These are phyloP conservation scores for Ceratobasidium sp. DNA, from an alignment of 1,284 basidiomycete species.

Conservation along the genomic window DNA sequence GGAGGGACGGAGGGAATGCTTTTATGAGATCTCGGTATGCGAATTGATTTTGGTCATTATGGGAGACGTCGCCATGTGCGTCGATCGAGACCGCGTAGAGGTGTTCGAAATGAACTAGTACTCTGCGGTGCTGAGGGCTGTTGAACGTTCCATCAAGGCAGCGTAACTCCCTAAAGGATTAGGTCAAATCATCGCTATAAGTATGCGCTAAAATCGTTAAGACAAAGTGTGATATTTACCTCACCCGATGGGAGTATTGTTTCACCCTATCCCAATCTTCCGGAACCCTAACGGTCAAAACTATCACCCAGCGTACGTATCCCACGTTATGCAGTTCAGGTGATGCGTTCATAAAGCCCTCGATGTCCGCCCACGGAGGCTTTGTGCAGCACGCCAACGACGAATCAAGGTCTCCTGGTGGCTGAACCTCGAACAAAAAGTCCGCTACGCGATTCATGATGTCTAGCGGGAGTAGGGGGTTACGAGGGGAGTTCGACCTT, in stretches of 20 bases:
- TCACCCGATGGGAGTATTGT: background rate
- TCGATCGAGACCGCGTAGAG: background rate
- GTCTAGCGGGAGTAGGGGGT: background rate
- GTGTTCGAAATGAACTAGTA: background rate
- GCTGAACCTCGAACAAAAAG: background rate
- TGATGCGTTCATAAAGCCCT: conserved; percentile 13
- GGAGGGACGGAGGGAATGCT: background rate
- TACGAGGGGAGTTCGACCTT: too few relatives aligned
- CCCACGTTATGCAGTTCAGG: conserved; percentile 5
- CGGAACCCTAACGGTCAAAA: background rate
- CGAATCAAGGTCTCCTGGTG: background rate
- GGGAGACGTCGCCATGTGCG: background rate
- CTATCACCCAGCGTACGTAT: conserved; percentile 1
- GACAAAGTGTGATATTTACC: background rate
- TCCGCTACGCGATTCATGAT: conserved; percentile 15
- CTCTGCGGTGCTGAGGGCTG: background rate
- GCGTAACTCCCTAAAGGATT: background rate
- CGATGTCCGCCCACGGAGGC: background rate
- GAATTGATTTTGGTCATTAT: background rate
- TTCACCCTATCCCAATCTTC: background rate
- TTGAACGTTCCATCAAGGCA: background rate
- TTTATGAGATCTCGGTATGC: background rate
- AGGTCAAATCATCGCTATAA: background rate
- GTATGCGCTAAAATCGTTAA: background rate
- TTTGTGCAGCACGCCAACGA: background rate